phyloP scores from a whole-genome alignment of 2,329 filamentous ascomycete genomes.

The Myriosclerotinia duriaeana region DNA sequence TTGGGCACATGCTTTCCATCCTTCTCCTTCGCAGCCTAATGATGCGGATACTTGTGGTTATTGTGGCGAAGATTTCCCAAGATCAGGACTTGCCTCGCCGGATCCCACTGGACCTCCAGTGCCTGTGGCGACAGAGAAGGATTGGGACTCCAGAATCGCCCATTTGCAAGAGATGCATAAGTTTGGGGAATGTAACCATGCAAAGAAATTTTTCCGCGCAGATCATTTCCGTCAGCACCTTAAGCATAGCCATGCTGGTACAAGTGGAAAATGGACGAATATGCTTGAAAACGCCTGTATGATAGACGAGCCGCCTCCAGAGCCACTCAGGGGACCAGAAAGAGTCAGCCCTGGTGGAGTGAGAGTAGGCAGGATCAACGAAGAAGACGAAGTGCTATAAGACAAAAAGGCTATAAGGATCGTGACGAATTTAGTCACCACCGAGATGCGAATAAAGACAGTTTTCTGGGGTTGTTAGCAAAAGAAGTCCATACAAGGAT shows the following conservation, averaged over 20 bases:
- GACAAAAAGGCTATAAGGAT: neutral
- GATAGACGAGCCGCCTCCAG: slow-evolving; percentile 72
- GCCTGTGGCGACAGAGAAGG: slow-evolving; percentile 65
- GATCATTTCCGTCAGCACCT: slow-evolving; percentile 98
- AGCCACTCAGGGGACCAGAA: slow-evolving; percentile 38
- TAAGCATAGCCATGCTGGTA: slow-evolving; percentile 95
- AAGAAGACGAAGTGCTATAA: slow-evolving; percentile 39
- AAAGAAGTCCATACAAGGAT: slow-evolving; percentile 4
- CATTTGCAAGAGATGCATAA: slow-evolving; percentile 93
- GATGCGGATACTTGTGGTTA: slow-evolving; percentile 85
- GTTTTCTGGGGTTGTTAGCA: neutral
- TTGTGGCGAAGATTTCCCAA: slow-evolving; percentile 83
- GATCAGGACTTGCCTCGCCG: slow-evolving; percentile 43
- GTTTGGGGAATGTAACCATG: slow-evolving; percentile 95
- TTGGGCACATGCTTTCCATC: slow-evolving; percentile 82
- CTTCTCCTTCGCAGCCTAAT: slow-evolving; percentile 66
- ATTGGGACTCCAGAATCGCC: slow-evolving; percentile 83
- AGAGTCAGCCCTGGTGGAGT: slow-evolving; percentile 33
- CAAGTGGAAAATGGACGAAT: slow-evolving; percentile 98
- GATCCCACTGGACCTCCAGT: slow-evolving; percentile 45
- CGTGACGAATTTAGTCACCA: neutral
- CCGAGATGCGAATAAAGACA: neutral
- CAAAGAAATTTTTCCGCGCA: slow-evolving; percentile 96
- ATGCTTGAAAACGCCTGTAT: slow-evolving; percentile 96
- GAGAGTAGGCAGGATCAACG: slow-evolving; percentile 38